Conservation (phyloP, 2,329 filamentous ascomycete genomes). For the Exophiala viscosa region DNA sequence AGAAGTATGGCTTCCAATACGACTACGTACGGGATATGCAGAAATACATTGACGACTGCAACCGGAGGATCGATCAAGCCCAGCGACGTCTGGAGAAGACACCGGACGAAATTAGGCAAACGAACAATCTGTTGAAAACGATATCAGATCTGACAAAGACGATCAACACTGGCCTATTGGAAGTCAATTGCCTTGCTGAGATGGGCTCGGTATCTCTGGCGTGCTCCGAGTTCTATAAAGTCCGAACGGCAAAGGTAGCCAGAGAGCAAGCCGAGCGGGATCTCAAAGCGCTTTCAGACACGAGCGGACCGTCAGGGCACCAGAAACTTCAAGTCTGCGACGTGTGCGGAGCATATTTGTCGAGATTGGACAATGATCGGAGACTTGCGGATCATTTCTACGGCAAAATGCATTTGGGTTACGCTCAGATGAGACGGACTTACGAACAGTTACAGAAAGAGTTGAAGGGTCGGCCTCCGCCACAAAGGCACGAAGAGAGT, state of each 20-base stretch:
- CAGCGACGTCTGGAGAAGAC: constrained; percentile 85
- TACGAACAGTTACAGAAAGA: constrained; percentile 84
- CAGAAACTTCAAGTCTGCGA: constrained; percentile 99
- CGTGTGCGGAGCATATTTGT: constrained; percentile 93
- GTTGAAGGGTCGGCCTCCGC: constrained; percentile 67
- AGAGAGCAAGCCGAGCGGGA: constrained; percentile 84
- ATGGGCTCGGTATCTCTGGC: constrained; percentile 75
- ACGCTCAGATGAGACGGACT: constrained; percentile 96
- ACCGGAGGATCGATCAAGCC: constrained; percentile 84
- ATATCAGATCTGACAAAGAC: constrained; percentile 77
- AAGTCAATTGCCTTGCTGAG: constrained; percentile 81
- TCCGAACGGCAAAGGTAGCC: constrained; percentile 72
- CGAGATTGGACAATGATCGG: constrained; percentile 87
- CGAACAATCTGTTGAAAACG: constrained; percentile 79
- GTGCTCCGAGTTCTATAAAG: constrained; percentile 81
- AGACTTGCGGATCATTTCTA: constrained; percentile 96
- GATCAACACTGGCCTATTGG: constrained; percentile 76
- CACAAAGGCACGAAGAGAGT: constrained; percentile 45
- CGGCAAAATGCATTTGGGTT: constrained; percentile 98
- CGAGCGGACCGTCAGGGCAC: constrained; percentile 85
- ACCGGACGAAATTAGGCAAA: constrained; percentile 93
- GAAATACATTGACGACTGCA: constrained; percentile 96
- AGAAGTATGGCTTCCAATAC: constrained; percentile 84
- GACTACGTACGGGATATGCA: constrained; percentile 96
- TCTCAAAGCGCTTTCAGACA: constrained; percentile 85